Conservation (phyloP, 2,329 filamentous ascomycete genomes). For the Periglandula ipomoeae region DNA sequence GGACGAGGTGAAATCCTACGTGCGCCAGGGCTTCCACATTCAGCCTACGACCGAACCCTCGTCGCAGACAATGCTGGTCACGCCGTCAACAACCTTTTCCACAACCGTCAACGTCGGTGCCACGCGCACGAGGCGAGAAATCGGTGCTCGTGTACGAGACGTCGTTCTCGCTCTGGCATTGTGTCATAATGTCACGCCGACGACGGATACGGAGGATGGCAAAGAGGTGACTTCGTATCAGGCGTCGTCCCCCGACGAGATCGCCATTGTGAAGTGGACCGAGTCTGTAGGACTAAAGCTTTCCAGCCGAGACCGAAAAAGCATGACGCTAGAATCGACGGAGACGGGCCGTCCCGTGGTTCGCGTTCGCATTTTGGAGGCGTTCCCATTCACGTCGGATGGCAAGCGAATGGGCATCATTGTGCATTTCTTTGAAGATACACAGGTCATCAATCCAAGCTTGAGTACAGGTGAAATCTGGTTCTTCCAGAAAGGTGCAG, state of each 20-base stretch:
- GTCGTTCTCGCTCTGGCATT: conserved; percentile 85
- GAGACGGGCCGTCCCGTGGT: conserved; percentile 68
- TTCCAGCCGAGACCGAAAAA: conserved; percentile 75
- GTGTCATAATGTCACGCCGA: conserved; percentile 94
- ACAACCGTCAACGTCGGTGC: conserved; percentile 52
- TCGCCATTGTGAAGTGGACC: conserved; percentile 94
- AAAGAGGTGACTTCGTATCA: conserved; percentile 77
- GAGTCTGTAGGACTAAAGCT: conserved; percentile 84
- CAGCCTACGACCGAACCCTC: conserved; percentile 35
- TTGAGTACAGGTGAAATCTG: conserved; percentile 70
- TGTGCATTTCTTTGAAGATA: conserved; percentile 65
- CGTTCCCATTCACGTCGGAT: conserved; percentile 96
- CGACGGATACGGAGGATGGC: conserved; percentile 68
- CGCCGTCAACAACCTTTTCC: conserved; percentile 63
- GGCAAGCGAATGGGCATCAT: conserved; percentile 98
- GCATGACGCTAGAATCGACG: conserved; percentile 72
- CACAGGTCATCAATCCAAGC: conserved; percentile 36
- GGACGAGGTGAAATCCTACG: conserved; percentile 86
- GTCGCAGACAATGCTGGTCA: conserved; percentile 50
- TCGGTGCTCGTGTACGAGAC: conserved; percentile 85
- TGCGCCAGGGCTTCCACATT: conserved; percentile 70
- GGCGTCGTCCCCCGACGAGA: conserved; percentile 94
- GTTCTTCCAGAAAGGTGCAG: conserved; percentile 98
- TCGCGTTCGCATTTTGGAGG: conserved; percentile 78
- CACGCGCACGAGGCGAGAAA: conserved; percentile 83